phyloP scores from a whole-genome alignment of 768 basidiomycete species.

The Psilocybe sp. region DNA sequence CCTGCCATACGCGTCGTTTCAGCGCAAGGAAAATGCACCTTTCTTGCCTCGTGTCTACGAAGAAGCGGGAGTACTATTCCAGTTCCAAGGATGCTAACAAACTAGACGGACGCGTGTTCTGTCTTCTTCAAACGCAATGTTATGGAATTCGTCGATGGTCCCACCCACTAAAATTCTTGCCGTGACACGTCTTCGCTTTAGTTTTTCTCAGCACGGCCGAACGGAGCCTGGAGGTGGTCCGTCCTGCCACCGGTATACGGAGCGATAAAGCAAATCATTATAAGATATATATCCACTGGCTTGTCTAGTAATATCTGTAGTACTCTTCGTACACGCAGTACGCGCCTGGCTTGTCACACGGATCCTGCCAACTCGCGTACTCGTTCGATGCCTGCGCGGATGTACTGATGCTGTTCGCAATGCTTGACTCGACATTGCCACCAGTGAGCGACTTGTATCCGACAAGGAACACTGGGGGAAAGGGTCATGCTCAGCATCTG shows the following conservation, averaged over 20 bases:
- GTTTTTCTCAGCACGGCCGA: too few species aligned
- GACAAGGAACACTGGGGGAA: conserved; percentile 32
- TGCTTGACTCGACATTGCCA: conserved; percentile 19
- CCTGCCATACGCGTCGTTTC: neutral
- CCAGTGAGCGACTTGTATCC: conserved; percentile 43
- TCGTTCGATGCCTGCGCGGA: conserved; percentile 12
- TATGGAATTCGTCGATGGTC: too few species aligned
- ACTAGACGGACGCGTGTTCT: too few species aligned
- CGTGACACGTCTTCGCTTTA: too few species aligned
- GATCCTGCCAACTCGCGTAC: conserved; percentile 20
- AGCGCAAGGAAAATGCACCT: neutral
- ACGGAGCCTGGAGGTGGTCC: too few species aligned
- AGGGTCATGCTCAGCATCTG: neutral
- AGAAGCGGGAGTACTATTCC: too few species aligned
- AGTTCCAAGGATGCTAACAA: too few species aligned
- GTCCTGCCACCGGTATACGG: too few species aligned
- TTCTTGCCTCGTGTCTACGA: neutral
- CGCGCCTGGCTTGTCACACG: conserved; percentile 56
- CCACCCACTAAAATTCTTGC: neutral
- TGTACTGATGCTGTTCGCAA: conserved; percentile 16
- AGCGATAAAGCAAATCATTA: too few species aligned
- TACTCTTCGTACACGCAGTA: conserved; percentile 74
- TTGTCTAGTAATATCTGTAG: conserved; percentile 17
- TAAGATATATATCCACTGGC: too few species aligned
- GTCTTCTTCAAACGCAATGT: too few species aligned